phyloP scores from a whole-genome alignment of 495 filamentous ascomycete species.

The Penicillium egyptiacum region DNA sequence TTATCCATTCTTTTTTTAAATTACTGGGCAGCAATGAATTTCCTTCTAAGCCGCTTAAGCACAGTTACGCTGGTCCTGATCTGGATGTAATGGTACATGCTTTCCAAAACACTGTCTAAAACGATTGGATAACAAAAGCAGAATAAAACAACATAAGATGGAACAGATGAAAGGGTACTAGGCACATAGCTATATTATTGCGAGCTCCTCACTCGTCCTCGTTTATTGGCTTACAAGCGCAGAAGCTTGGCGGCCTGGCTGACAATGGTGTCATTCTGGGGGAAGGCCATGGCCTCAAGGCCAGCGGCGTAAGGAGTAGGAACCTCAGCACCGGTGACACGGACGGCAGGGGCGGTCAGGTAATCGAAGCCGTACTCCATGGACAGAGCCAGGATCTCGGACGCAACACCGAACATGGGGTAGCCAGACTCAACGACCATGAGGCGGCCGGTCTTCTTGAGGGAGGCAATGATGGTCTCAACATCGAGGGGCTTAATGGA shows the following conservation, averaged over 20 bases:
- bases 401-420: slow-evolving; percentile 86
- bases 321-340: slow-evolving; percentile 93
- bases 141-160: slow-evolving; percentile 31
- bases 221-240: slow-evolving; percentile 56
- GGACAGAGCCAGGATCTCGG: slow-evolving; percentile 88
- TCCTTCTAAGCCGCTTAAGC: slow-evolving; percentile 11
- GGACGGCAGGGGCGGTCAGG: slow-evolving; percentile 86
- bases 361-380: slow-evolving; percentile 99
- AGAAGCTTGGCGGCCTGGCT: slow-evolving; percentile 81
- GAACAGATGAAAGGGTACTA: slow-evolving; percentile 37
- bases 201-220: slow-evolving; percentile 18
- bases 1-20: neutral
- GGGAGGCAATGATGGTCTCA: slow-evolving; percentile 88
- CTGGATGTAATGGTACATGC: slow-evolving; percentile 42
- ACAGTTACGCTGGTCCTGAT: slow-evolving; percentile 23
- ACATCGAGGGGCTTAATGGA: slow-evolving; percentile 96
- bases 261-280: slow-evolving; percentile 78
- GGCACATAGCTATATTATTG: slow-evolving; percentile 37
- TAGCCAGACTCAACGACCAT: slow-evolving; percentile 94
- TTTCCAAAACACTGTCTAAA: slow-evolving; percentile 35
- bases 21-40: neutral
- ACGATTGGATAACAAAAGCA: slow-evolving; percentile 23
- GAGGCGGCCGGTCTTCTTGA: slow-evolving; percentile 96
- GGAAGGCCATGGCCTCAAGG: slow-evolving; percentile 91
- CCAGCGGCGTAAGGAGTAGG: slow-evolving; percentile 88